Conservation (phyloP, 805 yeast genomes). For the Nakazawaea wyomingensis region DNA sequence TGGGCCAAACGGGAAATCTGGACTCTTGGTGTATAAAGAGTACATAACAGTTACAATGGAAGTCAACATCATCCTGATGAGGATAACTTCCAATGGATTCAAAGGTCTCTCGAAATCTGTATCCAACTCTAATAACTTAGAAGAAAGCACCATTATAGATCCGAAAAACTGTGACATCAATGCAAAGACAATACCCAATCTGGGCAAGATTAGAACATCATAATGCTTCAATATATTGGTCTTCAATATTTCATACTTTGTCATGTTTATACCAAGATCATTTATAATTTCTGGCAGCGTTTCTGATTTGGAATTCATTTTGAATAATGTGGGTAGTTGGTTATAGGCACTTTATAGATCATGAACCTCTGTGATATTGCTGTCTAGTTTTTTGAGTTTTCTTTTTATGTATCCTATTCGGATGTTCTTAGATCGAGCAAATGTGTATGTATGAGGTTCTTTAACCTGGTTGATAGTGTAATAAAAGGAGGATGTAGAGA, state of each 20-base stretch:
- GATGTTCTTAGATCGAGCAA: no score
- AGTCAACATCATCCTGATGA: conserved; percentile 38
- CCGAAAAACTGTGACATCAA: conserved; percentile 36
- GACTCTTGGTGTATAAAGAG: conserved; percentile 28
- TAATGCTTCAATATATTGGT: neutral
- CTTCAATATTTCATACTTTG: conserved; percentile 1
- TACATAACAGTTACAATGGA: conserved; percentile 32
- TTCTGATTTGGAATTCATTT: neutral
- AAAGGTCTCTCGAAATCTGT: conserved; percentile 31
- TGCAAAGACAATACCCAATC: conserved; percentile 31
- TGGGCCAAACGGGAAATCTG: conserved; percentile 41
- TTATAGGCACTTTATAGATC: neutral
- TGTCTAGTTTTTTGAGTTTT: no score
- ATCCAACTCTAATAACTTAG: conserved; percentile 39
- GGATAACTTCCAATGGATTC: conserved; percentile 38
- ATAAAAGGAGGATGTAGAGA: no score
- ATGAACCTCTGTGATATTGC: no score
- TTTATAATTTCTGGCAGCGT: neutral
- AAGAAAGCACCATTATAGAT: conserved; percentile 38
- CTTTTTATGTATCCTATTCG: no score
- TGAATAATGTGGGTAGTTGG: neutral
- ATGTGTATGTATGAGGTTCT: no score
- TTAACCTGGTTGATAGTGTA: no score
- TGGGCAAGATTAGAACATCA: conserved; percentile 15
- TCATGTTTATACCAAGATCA: neutral